Evolutionary conservation across 2,329 filamentous ascomycete species (phyloP).

Genomic region (Cytospora chrysosperma): DNA sequence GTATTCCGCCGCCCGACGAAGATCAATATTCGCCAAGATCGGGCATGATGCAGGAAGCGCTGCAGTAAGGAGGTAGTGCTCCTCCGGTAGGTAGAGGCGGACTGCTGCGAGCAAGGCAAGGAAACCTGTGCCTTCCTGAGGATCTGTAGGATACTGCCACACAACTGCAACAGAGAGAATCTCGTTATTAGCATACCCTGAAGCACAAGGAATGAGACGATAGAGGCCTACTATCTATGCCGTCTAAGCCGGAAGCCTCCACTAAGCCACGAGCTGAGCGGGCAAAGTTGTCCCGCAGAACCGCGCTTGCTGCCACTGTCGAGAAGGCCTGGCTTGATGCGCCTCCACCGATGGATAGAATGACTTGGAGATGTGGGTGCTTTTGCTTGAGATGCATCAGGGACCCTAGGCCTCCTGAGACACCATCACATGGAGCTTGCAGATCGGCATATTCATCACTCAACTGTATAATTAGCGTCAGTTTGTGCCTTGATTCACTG

Average conservation of each 20-base stretch:
- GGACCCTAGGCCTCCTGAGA: constrained; percentile 69
- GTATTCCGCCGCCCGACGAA: constrained; percentile 60
- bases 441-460: constrained; percentile 78
- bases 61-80: constrained; percentile 68
- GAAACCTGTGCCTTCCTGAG: constrained; percentile 68
- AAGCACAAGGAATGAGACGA: background rate
- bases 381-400: constrained; percentile 70
- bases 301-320: constrained; percentile 59
- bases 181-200: background rate
- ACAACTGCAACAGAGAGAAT: constrained; percentile 57
- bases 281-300: constrained; percentile 67
- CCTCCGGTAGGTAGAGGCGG: constrained; percentile 65
- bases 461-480: constrained; percentile 48
- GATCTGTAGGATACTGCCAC: constrained; percentile 73
- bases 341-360: constrained; percentile 74
- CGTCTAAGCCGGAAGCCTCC: constrained; percentile 68
- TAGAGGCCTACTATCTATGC: constrained; percentile 66
- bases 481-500: background rate
- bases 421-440: constrained; percentile 69
- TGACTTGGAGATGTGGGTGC: constrained; percentile 69
- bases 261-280: constrained; percentile 65
- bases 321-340: constrained; percentile 66
- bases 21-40: constrained; percentile 67
- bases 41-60: constrained; percentile 68
- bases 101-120: constrained; percentile 65